phyloP scores from a whole-genome alignment of 768 basidiomycete species.

The Dendrothele bispora region DNA sequence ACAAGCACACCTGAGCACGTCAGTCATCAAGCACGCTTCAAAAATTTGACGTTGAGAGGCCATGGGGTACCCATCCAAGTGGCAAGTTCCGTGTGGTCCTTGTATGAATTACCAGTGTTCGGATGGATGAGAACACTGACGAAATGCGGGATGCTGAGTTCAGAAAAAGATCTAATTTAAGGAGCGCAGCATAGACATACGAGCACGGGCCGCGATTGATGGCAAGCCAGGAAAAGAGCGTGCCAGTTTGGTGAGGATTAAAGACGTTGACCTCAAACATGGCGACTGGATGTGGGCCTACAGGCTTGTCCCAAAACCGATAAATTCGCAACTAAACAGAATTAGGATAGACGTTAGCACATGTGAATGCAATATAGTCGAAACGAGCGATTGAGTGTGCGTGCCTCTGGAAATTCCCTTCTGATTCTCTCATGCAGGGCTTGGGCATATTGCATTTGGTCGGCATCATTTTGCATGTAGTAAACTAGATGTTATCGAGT shows the following conservation, averaged over 20 bases:
- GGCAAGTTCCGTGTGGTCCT: slow-evolving; percentile 62
- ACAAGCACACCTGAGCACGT: too few species aligned
- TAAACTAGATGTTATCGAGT: slow-evolving; percentile 45
- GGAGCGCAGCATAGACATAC: slow-evolving; percentile 46
- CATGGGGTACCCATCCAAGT: slow-evolving; percentile 69
- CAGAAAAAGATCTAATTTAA: neutral
- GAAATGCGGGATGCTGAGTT: slow-evolving; percentile 1
- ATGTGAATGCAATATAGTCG: neutral
- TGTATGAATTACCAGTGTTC: slow-evolving; percentile 55
- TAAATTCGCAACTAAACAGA: slow-evolving; percentile 58
- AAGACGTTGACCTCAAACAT: slow-evolving; percentile 76
- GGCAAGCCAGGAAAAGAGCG: slow-evolving; percentile 66
- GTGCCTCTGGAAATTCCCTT: slow-evolving; percentile 69
- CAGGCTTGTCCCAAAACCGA: slow-evolving; percentile 58
- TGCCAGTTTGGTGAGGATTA: slow-evolving; percentile 66
- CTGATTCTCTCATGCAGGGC: slow-evolving; percentile 59
- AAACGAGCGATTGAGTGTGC: neutral
- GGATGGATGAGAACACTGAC: slow-evolving; percentile 69
- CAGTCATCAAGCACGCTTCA: too few species aligned
- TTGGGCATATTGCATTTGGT: slow-evolving; percentile 47
- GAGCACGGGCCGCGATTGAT: slow-evolving; percentile 72
- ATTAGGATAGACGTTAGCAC: slow-evolving; percentile 3
- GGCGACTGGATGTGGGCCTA: slow-evolving; percentile 69
- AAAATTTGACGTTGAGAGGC: slow-evolving; percentile 47
- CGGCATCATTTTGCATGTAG: slow-evolving; percentile 48